phyloP scores from a whole-genome alignment of 192 early-diverging fungal species.

The Rhizoclosmatium sp. region DNA sequence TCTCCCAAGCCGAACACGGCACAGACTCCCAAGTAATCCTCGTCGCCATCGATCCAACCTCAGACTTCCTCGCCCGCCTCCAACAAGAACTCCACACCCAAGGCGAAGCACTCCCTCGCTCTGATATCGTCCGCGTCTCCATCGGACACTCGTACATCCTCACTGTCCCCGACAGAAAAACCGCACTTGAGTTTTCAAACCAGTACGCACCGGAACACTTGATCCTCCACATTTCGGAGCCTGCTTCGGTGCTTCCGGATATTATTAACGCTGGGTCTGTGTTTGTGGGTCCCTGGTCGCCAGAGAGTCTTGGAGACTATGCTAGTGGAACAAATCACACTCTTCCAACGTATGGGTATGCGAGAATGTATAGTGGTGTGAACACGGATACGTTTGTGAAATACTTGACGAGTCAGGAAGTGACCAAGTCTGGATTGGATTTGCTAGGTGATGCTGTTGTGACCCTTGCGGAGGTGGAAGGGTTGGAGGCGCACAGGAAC shows the following conservation, averaged over 20 bases:
- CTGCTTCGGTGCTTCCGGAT: conserved; percentile 65
- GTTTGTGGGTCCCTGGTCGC: conserved; percentile 96
- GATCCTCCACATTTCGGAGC: conserved; percentile 89
- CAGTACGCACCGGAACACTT: conserved; percentile 98
- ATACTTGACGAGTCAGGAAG: conserved; percentile 93
- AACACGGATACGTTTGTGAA: conserved; percentile 97
- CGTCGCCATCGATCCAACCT: conserved; percentile 77
- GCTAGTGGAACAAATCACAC: conserved; percentile 99
- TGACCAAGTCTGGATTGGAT: conserved; percentile 88
- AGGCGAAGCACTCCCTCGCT: conserved; percentile 83
- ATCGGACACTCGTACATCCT: conserved; percentile 89
- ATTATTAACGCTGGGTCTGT: conserved; percentile 94
- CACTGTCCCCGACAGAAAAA: conserved; percentile 69
- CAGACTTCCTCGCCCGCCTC: conserved; percentile 75
- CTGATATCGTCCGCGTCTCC: conserved; percentile 85
- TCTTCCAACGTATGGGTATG: conserved; percentile 97
- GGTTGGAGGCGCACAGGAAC: conserved; percentile 95
- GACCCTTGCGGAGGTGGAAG: conserved; percentile 93
- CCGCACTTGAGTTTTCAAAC: conserved; percentile 93
- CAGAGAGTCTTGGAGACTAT: conserved; percentile 98
- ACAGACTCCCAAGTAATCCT: conserved; percentile 93
- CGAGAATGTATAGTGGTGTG: conserved; percentile 98
- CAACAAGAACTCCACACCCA: conserved; percentile 83
- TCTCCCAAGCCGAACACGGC: conserved; percentile 98
- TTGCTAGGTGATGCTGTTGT: conserved; percentile 88